phyloP scores from a whole-genome alignment of 306 rosid genomes.

The Glycyrrhiza uralensis region DNA sequence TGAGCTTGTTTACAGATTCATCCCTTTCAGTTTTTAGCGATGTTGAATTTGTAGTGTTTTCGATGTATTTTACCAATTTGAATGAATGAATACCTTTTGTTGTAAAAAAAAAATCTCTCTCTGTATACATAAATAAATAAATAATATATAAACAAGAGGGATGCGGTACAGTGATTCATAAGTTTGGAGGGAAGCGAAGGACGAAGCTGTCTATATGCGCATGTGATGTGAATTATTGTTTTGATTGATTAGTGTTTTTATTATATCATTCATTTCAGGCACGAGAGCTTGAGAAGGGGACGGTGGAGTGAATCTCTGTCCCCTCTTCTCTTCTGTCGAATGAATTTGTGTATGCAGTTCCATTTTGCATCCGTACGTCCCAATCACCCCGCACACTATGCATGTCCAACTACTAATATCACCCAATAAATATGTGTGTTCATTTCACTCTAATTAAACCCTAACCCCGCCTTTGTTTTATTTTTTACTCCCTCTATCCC shows the following conservation, averaged over 20 bases:
- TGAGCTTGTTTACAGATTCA: too few species aligned
- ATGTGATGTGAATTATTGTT: slow-evolving; percentile 26
- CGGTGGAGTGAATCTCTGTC: slow-evolving; percentile 22
- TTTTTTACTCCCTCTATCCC: too few species aligned
- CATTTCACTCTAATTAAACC: not conserved
- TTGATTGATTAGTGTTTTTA: slow-evolving; percentile 13
- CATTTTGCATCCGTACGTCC: not conserved
- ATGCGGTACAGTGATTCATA: not conserved
- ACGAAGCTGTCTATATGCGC: not conserved
- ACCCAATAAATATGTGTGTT: not conserved
- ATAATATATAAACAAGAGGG: too few species aligned
- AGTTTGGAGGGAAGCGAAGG: not conserved
- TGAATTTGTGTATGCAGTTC: not conserved
- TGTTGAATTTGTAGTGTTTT: too few species aligned
- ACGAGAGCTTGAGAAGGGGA: not conserved
- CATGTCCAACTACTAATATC: not conserved
- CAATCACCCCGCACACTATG: not conserved
- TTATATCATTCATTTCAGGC: not conserved
- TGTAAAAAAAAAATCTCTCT: too few species aligned
- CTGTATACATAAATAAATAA: too few species aligned
- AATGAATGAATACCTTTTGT: too few species aligned
- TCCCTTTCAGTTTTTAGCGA: too few species aligned
- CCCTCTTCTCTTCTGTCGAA: not conserved
- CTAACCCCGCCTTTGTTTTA: not conserved
- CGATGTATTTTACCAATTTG: too few species aligned